Evolutionary conservation across 2,329 filamentous ascomycete genomes (phyloP), one percentile per base, ranked within the genome.

Genomic region (Colletotrichum tanaceti): DNA sequence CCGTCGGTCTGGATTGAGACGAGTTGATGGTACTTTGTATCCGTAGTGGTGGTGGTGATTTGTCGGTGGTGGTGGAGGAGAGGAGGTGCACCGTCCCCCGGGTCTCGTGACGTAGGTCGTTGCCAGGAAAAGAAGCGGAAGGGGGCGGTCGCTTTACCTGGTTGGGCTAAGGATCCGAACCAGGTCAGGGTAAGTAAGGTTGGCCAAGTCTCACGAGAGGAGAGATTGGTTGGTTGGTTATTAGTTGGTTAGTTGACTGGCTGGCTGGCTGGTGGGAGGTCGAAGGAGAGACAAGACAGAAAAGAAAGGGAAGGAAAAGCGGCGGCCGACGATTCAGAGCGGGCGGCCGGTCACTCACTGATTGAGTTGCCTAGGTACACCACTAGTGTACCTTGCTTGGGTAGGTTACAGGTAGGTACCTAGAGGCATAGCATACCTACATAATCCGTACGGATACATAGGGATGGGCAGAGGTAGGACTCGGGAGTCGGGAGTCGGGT

Each of bases 71-170:
- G 35, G 46, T 43, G n/a, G 28, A 32, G 43, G 38, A 35, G 20
- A 50, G 22, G 43, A 49, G 20, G 58, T 35, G 49, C 52, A 24
- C 52, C 64, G 57, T 47, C 13, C 57, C 35, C 57, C 35, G 57
- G 41, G 46, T 68, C 67, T 67, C 63, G 66, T 59, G 58, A 72
- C 65, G 65, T 68, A 68, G 61, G 61, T 68, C 18, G 61, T 52
- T 44, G 35, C 65, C 61, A 59, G 62, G 65, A 54, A 59, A 68
- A 55, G 53, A 68, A 18, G 58, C 38, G 52, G 52, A 39, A 28
- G 38, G 20, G 43, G 7, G 16, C 46, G 46, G 65, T 50, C 57
- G 62, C 55, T 59, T 49, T 65, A 10, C 65, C 58, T 39, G 55
- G 61, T 52, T 52, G 49, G 61, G 54, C 35, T 22, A 49, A 59